A percentile compares a stretch with the other conserved stretches of the same genome.
Evolutionary conservation across 495 filamentous ascomycete genomes (phyloP).

Genomic region (Bombardia bombarda): DNA sequence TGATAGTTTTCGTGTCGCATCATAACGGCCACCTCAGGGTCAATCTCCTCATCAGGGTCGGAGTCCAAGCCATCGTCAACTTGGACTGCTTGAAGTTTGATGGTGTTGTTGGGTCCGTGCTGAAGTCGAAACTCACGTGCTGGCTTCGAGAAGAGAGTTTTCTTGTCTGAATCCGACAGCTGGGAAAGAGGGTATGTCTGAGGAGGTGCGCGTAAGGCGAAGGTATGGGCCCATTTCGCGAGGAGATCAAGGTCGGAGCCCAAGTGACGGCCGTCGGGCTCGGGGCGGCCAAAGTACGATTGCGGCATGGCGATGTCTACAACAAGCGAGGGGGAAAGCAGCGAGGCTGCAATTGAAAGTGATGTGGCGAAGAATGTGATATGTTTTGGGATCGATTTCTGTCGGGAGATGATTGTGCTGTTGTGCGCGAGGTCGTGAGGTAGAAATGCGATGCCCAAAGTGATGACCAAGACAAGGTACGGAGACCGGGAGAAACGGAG

Average conservation of each 20-base stretch:
- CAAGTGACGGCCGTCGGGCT: constrained; percentile 16
- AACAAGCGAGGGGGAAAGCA: constrained; percentile 4
- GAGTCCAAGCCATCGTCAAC: neutral
- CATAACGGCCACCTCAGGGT: constrained; percentile 12
- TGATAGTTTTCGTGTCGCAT: constrained; percentile 6
- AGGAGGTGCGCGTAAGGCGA: neutral
- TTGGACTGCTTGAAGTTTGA: constrained; percentile 8
- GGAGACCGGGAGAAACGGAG: too few relatives aligned
- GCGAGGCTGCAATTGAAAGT: neutral
- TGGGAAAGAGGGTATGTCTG: constrained; percentile 10
- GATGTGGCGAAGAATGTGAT: neutral
- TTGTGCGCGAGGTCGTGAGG: neutral
- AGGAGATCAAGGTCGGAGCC: constrained; percentile 14
- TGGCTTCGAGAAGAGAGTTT: constrained; percentile 10
- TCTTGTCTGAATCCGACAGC: constrained; percentile 14
- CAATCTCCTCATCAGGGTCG: constrained; percentile 1
- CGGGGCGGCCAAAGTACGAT: constrained; percentile 13
- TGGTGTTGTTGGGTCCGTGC: constrained; percentile 6
- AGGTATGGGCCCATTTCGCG: constrained; percentile 13
- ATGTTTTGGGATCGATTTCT: neutral
- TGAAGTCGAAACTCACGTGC: constrained; percentile 7
- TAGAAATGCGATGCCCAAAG: neutral
- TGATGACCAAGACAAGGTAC: neutral
- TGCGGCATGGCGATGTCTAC: constrained; percentile 5
- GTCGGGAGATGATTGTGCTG: neutral